Conservation (phyloP, 2,329 filamentous ascomycete species). For the Colletotrichum incanum region DNA sequence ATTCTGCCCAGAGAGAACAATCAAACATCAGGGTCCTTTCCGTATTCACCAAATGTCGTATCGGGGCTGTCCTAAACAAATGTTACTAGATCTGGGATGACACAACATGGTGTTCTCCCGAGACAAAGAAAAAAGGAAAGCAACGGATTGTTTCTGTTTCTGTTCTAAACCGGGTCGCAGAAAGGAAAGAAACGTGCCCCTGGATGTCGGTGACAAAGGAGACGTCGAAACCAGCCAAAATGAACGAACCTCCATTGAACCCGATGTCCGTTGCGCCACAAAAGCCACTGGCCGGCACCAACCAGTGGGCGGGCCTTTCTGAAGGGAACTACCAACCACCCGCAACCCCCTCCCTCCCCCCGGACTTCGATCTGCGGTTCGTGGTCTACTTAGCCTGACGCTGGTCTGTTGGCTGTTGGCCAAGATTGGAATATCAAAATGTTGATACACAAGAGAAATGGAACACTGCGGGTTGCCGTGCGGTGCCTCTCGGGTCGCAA, state of each 20-base stretch:
- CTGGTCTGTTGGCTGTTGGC: not conserved
- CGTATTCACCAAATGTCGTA: not conserved
- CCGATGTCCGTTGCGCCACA: conserved; percentile 19
- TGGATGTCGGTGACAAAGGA: conserved; percentile 4
- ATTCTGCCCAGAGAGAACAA: not conserved
- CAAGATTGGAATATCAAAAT: not conserved
- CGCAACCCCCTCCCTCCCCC: too few relatives aligned
- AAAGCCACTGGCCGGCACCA: conserved; percentile 1
- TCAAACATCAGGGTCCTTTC: not conserved
- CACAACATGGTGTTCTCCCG: not conserved
- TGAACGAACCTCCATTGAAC: not conserved
- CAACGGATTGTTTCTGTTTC: not conserved
- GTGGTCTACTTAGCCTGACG: not conserved
- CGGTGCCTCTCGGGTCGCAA: not conserved
- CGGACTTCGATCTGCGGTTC: not conserved
- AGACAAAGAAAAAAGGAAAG: conserved; percentile 12
- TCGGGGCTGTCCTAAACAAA: not conserved
- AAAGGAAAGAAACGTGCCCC: conserved; percentile 8
- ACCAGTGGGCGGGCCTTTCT: not conserved
- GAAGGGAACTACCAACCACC: not conserved
- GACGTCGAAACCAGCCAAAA: not conserved
- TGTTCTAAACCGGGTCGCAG: not conserved
- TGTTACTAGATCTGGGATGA: not conserved
- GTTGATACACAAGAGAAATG: not conserved
- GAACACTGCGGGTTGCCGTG: not conserved